Conservation (phyloP, 331 rosid genomes). For the Erythrophleum ivorense region DNA sequence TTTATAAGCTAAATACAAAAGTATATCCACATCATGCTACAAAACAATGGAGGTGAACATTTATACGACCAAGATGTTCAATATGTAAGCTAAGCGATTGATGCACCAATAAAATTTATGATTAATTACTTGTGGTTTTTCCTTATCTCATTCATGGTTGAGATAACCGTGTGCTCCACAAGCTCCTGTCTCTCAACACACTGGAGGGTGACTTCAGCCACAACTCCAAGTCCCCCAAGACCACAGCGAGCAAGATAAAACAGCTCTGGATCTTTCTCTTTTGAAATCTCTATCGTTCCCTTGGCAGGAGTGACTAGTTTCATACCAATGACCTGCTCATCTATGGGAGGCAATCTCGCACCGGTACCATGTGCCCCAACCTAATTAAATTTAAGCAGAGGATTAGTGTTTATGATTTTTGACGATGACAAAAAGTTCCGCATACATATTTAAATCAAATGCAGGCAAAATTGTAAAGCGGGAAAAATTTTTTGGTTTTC, state of each 20-base stretch:
- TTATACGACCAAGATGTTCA: neutral
- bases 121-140: conserved; percentile 85
- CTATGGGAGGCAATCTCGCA: conserved; percentile 93
- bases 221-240: conserved; percentile 97
- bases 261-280: conserved; percentile 85
- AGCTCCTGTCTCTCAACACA: conserved; percentile 98
- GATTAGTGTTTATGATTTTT: neutral
- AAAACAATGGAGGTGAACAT: neutral
- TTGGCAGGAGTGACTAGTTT: conserved; percentile 90
- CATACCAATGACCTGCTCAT: conserved; percentile 89
- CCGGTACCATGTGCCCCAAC: conserved; percentile 99
- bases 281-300: conserved; percentile 88
- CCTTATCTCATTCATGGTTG: conserved; percentile 80
- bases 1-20: neutral
- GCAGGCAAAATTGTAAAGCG: neutral
- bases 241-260: conserved; percentile 97
- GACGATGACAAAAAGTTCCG: neutral
- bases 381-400: conserved; percentile 46
- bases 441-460: conserved; percentile 16
- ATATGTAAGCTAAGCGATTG: neutral
- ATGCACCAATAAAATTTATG: neutral
- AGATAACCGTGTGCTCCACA: conserved; percentile 90
- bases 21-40: neutral
- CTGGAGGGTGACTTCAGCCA: conserved; percentile 95
- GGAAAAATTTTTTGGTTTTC: neutral